Evolutionary conservation across 108 stramenopile species (phyloP).

Genomic region (Nitzschia palea): DNA sequence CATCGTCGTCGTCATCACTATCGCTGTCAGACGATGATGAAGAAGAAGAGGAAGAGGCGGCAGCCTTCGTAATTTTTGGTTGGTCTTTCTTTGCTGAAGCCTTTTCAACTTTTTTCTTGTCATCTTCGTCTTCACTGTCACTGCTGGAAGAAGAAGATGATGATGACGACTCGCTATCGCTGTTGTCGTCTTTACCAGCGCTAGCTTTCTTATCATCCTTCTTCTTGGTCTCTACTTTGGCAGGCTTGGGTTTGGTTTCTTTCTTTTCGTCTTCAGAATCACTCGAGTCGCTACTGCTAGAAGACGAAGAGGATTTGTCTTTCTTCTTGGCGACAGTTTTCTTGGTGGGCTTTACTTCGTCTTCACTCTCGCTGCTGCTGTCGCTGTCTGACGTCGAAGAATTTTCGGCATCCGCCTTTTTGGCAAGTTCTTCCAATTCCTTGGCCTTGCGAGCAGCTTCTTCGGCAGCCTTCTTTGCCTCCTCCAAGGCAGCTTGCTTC

Average conservation of each 20-base stretch:
- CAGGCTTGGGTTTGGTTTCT: not conserved
- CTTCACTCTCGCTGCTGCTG: slow-evolving; percentile 30
- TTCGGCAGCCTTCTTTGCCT: slow-evolving; percentile 39
- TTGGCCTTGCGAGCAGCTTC: slow-evolving; percentile 40
- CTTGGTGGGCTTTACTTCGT: slow-evolving; percentile 16
- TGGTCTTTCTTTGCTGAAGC: not conserved
- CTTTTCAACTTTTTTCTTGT: not conserved
- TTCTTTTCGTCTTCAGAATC: slow-evolving; percentile 40
- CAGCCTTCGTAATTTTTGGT: not conserved
- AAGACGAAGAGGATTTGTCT: too few species aligned
- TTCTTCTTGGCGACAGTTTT: slow-evolving; percentile 34
- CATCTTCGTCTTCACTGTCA: not conserved
- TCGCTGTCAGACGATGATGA: slow-evolving; percentile 17
- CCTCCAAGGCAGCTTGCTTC: slow-evolving; percentile 29
- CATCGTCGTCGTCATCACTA: slow-evolving; percentile 29
- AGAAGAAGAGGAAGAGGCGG: not conserved
- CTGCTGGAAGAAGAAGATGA: slow-evolving; percentile 1
- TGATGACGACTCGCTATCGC: not conserved
- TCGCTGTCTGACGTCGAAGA: slow-evolving; percentile 21
- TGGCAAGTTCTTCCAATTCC: slow-evolving; percentile 20
- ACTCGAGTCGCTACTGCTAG: slow-evolving; percentile 15
- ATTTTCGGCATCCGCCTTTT: slow-evolving; percentile 16
- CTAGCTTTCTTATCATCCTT: slow-evolving; percentile 14
- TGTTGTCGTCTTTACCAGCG: slow-evolving; percentile 29
- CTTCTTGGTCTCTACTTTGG: slow-evolving; percentile 19